Base-by-base conservation (phyloP, 2,329 filamentous ascomycete genomes). In the Aspergillus sergii region DNA sequence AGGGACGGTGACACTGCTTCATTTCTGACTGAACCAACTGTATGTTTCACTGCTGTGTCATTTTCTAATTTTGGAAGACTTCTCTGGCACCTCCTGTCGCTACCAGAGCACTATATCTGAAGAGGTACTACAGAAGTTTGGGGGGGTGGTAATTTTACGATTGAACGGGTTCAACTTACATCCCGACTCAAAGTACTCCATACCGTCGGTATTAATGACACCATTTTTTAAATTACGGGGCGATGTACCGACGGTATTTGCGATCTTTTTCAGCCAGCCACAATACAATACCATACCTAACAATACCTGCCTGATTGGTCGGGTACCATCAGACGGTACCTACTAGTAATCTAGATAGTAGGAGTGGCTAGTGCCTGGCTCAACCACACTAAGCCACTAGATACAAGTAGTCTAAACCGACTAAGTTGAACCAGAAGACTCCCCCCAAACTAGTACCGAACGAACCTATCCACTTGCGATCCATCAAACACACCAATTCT, bases 41-140 rank as follows among this genome's bases (percentile, higher is more conserved):
- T 45, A 51, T 32, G 48, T 51, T 51, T 51, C 48, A 51, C 28
- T 51, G 48, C 14, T 11, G 48, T 32, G 28, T n/a, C 28, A 32
- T 51, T 19, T 51, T 51, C 48, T 51, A 51, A 51, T 51, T 51
- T 51, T 51, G 48, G 48, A 51, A 32, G n/a, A 51, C 30, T 11
- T 32, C n/a, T 34, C 48, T 32, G 26, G 46, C 46, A 50, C 46
- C 16, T 28, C 26, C 45, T 26, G 5, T 28, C 45, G 3, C 7
- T 48, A 4, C 26, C 7, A 16, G 23, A 28, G 11, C n/a, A 26
- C 21, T 28, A 14, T 48, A 26, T 14, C 21, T 23, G 45, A 48
- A 48, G 45, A 26, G 43, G 45, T 26, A 11, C 16, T 53, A 9
- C 28, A 53, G 48, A 53, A 53, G 39, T 41, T 41, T 28, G 26